Evolutionary conservation across 768 basidiomycete genomes (phyloP), one percentile per base, ranked within the genome.

Genomic region (Lactarius sp.): DNA sequence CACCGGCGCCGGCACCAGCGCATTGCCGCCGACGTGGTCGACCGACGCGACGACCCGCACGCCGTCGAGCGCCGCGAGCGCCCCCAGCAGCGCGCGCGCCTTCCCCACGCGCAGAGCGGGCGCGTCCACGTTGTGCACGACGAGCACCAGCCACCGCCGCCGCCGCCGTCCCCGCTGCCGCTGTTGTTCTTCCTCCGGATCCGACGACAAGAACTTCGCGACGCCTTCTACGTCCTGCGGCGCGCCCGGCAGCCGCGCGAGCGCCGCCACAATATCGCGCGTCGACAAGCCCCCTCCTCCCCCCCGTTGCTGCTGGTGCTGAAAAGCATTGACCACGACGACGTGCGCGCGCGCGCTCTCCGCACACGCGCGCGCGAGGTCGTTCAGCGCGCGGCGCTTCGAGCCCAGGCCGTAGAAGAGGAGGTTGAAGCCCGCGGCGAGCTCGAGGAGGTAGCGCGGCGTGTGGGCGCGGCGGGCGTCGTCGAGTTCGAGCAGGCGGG

Each of bases 81-180:
- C 77, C 0, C 86, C 83, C 42, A 98, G 81, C 46, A 82, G 78
- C 1, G 88, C 78, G 70, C 85, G 83, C 20, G 85, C 78, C 68
- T 86, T 87, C 20, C 80, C 69, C 1, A 80, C 73, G 44, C 92
- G 88, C 31, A 97, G 76, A 6, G 83, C 75, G 0, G 86, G 80
- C 0, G 88, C 80, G 69, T 98, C 95, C 73, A 98, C 85, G 75
- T 91, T 95, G 78, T 98, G 94, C 27, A 97, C 77, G 70, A 96
- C 75, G 65, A 98, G 77, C 72, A 85, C 93, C 47, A 98, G 77
- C 52, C 81, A 82, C 52, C 72, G 73, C 8, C 61, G 54, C 9
- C 14, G 36, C n/a, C n/a, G n/a, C n/a, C n/a, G n/a, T n/a, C n/a
- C n/a, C n/a, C n/a, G n/a, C n/a, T n/a, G n/a, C n/a, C n/a, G n/a